Percentiles rank a stretch among this genome's conserved stretches.
These are phyloP conservation scores for Aspergillus tubingensis DNA, from an alignment of 2,329 filamentous ascomycete genomes.

Conservation along the genomic window DNA sequence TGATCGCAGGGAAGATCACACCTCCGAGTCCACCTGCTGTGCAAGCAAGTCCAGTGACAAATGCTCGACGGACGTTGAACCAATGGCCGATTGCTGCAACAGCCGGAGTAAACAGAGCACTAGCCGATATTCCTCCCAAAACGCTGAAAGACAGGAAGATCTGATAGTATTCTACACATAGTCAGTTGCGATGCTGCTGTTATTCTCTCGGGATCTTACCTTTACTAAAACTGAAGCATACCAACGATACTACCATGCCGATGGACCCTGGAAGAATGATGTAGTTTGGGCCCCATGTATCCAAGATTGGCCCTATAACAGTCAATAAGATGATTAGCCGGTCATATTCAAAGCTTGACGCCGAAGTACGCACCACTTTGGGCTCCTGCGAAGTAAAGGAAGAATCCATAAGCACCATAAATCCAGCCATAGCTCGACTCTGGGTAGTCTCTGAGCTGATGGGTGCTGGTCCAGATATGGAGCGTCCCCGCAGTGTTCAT, in stretches of 20 bases:
- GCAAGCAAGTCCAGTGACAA: slow-evolving; percentile 38
- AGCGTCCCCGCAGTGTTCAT: slow-evolving; percentile 44
- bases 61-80: slow-evolving; percentile 34
- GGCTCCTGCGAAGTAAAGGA: slow-evolving; percentile 36
- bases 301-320: slow-evolving; percentile 20
- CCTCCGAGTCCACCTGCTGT: slow-evolving; percentile 39
- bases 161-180: slow-evolving; percentile 36
- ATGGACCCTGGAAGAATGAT: slow-evolving; percentile 21
- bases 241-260: slow-evolving; percentile 29
- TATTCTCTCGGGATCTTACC: slow-evolving; percentile 12
- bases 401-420: slow-evolving; percentile 43
- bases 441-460: slow-evolving; percentile 40
- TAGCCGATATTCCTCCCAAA: slow-evolving; percentile 36
- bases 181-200: slow-evolving; percentile 12
- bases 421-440: slow-evolving; percentile 45
- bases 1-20: slow-evolving; percentile 37
- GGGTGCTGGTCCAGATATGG: slow-evolving; percentile 41
- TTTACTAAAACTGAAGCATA: slow-evolving; percentile 31
- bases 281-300: slow-evolving; percentile 17
- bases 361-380: slow-evolving; percentile 21
- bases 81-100: slow-evolving; percentile 37
- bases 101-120: slow-evolving; percentile 34
- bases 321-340: background rate
- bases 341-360: background rate
- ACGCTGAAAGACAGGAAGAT: slow-evolving; percentile 41